These are phyloP conservation scores for Ogataea pilisensis DNA, from an alignment of 805 yeast genomes.

Conservation along the genomic window DNA sequence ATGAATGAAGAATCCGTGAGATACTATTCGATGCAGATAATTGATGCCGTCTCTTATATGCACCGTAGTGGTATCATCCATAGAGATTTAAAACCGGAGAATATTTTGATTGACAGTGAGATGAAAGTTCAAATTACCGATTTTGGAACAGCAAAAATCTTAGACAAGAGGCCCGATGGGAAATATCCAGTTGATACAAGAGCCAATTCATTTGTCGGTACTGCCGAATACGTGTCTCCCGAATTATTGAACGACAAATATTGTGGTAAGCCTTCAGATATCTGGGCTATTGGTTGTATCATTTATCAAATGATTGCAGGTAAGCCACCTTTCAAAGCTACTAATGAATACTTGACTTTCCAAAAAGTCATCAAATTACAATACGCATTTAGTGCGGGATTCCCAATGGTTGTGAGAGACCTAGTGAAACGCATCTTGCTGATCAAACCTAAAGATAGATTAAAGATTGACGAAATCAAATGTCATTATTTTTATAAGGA, in stretches of 20 bases:
- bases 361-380: constrained; percentile 78
- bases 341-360: constrained; percentile 76
- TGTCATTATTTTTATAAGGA: constrained; percentile 59
- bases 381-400: constrained; percentile 81
- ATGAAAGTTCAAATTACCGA: constrained; percentile 70
- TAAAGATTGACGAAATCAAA: constrained; percentile 53
- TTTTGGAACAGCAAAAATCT: constrained; percentile 77
- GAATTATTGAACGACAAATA: constrained; percentile 71
- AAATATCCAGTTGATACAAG: constrained; percentile 61
- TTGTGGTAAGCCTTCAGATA: constrained; percentile 56
- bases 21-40: constrained; percentile 68
- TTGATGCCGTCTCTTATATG: constrained; percentile 69
- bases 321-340: constrained; percentile 76
- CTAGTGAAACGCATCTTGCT: constrained; percentile 65
- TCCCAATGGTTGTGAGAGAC: constrained; percentile 70
- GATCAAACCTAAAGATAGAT: constrained; percentile 59
- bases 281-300: constrained; percentile 62
- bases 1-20: constrained; percentile 64
- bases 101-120: constrained; percentile 60
- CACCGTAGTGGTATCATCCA: constrained; percentile 75
- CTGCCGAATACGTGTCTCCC: constrained; percentile 82
- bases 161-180: constrained; percentile 51
- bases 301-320: constrained; percentile 62
- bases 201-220: constrained; percentile 81
- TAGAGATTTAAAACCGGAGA: constrained; percentile 82